Evolutionary conservation across 495 filamentous ascomycete genomes (phyloP), one percentile per base, ranked within the genome.

Genomic region (Podospora australis): DNA sequence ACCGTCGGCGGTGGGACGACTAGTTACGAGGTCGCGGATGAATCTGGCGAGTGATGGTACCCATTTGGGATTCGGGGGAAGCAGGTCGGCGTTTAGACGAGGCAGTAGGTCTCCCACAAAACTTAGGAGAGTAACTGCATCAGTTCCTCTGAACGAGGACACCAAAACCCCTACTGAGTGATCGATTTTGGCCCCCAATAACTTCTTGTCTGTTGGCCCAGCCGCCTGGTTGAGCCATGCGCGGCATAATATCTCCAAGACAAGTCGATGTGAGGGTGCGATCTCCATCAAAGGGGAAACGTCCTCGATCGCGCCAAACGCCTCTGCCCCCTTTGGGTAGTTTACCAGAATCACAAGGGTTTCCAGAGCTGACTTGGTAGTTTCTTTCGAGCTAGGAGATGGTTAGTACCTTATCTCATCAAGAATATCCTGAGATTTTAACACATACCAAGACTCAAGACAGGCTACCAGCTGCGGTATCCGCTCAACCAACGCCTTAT

Each of bases 201-300:
- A 40, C 6, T 35, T 43, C 30, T 54, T 59, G 58, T 59, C 56
- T 46, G 59, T 16, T 23, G 56, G 16, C 4, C 40, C 35, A 13
- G 52, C 25, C 47, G 50, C 56, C 29, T 58, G 58, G 52, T 68
- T 77, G 16, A 75, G 62, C 67, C 78, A 80, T 6, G 73, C 69
- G 48, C 72, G 70, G 17, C 62, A 57, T 30, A 83, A 55, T n/a
- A 77, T 64, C 10, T 80, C 70, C 7, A 79, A 54, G 4, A 66
- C 74, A 16, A 74, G 63, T 3, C 74, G 64, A 19, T 80, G 60
- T 23, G 77, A 71, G n/a, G 68, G 66, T 0, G 74, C 70, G 29
- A 77, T 66, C 46, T 80, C 76, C 29, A 72, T 70, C 44, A 82
- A 51, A 10, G 78, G 67, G 4, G 57, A 65, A 40, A 78, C 44